Evolutionary conservation across 495 filamentous ascomycete genomes (phyloP).

Genomic region (Tuber indicum): DNA sequence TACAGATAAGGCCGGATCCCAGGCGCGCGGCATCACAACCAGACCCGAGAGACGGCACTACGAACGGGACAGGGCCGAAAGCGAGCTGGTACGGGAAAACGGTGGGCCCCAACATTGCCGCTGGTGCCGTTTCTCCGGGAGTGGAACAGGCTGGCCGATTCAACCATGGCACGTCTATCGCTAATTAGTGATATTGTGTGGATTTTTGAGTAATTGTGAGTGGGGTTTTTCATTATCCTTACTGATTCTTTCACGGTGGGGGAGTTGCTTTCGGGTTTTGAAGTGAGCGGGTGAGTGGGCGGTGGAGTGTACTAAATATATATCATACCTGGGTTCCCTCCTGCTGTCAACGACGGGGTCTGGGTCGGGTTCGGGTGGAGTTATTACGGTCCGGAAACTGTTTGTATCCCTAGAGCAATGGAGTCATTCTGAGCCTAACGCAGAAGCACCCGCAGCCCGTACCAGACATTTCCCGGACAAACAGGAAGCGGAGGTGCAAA

Average conservation of each 20-base stretch:
- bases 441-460: background rate
- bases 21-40: slow-evolving; percentile 2
- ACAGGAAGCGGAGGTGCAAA: background rate
- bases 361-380: background rate
- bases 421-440: background rate
- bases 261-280: background rate
- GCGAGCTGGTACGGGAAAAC: slow-evolving; percentile 34
- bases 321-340: background rate
- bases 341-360: background rate
- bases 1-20: background rate
- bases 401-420: background rate
- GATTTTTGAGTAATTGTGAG: background rate
- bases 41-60: slow-evolving; percentile 23
- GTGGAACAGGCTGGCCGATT: background rate
- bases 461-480: background rate
- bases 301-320: background rate
- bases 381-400: background rate
- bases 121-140: background rate
- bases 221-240: background rate
- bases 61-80: slow-evolving; percentile 8
- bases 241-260: background rate
- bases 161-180: background rate
- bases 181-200: background rate
- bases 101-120: background rate
- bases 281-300: background rate